Evolutionary conservation across 2,329 filamentous ascomycete genomes (phyloP), one percentile per base, ranked within the genome.

Genomic region (Neospermospora avenae): DNA sequence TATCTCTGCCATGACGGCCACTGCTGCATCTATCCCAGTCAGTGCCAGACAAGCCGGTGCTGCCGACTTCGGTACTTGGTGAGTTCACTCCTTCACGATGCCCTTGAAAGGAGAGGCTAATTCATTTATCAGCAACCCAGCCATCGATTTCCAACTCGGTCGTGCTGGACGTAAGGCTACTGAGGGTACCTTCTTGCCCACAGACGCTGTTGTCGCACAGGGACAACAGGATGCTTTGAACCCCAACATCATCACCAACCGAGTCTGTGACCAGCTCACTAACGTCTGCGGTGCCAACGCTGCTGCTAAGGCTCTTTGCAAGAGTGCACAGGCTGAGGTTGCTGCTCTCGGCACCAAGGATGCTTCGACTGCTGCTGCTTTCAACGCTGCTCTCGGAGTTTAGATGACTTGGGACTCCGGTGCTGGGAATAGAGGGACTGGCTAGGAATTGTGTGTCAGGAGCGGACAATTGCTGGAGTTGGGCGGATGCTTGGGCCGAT

Each of bases 241-340:
- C 81, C 86, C 86, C 60, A 83, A 84, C 77, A 89, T 89, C 78
- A 89, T 89, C 77, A 87, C 85, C 72, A 88, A 87, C 79, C 82
- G 85, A 63, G 84, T 89, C 72, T 86, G 84, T 74, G 86, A 89
- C 74, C 84, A 88, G 76, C 79, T 89, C 60, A 80, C 74, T 70
- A 89, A 88, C 74, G 84, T 86, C 35, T 89, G 86, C 75, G 76
- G 77, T 41, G 86, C 86, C 57, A 85, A 85, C 70, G 78, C 76
- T 25, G 51, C 51, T 10, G 51, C 51, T 42, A 35, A 41, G 10
- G 13, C 35, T 25, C 51, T 54, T 42, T 87, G 83, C 73, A 65
- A 72, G 57, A 72, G 74, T 35, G 84, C 83, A 2, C 77, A 85
- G 76, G 77, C 80, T 0, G 69, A 78, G 70, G 80, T 85, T 48